Conservation (phyloP, 495 filamentous ascomycete genomes). For the Hypoxylon lienhwacheense region DNA sequence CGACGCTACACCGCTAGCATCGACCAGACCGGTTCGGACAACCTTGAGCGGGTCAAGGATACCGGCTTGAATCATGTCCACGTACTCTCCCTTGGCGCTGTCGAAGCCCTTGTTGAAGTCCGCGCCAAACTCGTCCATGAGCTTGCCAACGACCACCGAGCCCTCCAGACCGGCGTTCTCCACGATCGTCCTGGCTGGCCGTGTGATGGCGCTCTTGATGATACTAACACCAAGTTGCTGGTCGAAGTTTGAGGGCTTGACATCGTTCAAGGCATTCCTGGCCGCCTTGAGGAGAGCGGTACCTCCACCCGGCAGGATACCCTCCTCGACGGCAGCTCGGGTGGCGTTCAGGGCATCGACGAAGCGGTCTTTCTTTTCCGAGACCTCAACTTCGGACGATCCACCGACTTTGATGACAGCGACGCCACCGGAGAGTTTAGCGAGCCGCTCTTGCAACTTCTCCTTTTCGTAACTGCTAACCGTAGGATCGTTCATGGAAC, state of each 20-base stretch:
- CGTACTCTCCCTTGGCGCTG: constrained; percentile 93
- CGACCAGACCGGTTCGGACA: constrained; percentile 89
- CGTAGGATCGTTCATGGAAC: constrained; percentile 87
- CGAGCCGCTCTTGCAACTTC: constrained; percentile 99
- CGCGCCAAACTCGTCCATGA: constrained; percentile 85
- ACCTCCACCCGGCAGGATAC: constrained; percentile 97
- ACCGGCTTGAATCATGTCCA: constrained; percentile 96
- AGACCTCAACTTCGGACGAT: constrained; percentile 95
- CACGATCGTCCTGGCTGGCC: constrained; percentile 89
- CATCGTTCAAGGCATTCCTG: constrained; percentile 74
- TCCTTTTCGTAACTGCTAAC: constrained; percentile 99
- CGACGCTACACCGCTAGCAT: constrained; percentile 94
- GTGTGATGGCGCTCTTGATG: constrained; percentile 95
- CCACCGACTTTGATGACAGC: constrained; percentile 99
- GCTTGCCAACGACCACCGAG: constrained; percentile 95
- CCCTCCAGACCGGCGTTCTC: constrained; percentile 98
- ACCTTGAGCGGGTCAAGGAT: constrained; percentile 99
- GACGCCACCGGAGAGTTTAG: constrained; percentile 98
- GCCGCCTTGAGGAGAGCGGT: constrained; percentile 97
- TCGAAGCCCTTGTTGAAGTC: constrained; percentile 99
- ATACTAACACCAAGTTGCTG: constrained; percentile 98
- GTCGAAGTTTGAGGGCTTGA: constrained; percentile 95
- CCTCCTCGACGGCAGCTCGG: constrained; percentile 96
- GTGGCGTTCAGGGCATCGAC: constrained; percentile 98
- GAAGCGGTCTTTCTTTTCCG: constrained; percentile 99